Conservation (phyloP, 257 asterid genomes). For the Gardenia jasminoides region DNA sequence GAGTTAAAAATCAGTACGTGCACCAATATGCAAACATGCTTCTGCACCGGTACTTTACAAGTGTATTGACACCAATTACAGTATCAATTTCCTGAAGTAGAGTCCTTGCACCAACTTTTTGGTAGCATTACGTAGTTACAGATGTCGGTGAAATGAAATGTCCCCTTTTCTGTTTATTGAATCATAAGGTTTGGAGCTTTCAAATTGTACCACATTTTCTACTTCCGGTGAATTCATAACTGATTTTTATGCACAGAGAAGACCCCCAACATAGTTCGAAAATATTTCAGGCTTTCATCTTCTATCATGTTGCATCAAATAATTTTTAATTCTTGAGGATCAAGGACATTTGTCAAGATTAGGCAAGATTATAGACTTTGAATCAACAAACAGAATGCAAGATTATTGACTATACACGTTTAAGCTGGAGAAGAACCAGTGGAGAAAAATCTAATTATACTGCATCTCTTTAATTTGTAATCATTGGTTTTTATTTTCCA, state of each 20-base stretch:
- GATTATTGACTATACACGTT: not conserved
- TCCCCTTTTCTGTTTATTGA: not conserved
- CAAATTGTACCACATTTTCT: not conserved
- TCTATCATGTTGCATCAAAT: not conserved
- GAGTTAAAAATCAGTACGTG: too few relatives aligned
- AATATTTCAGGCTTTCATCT: not conserved
- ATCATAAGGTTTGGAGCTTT: not conserved
- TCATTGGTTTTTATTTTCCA: not conserved
- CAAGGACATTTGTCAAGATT: not conserved
- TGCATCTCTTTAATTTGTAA: not conserved
- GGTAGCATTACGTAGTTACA: not conserved
- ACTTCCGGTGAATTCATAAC: not conserved
- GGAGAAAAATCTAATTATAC: not conserved
- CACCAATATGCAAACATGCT: not conserved
- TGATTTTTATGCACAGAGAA: not conserved
- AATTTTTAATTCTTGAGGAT: not conserved
- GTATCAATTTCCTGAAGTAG: not conserved
- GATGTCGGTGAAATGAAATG: not conserved
- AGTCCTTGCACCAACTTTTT: not conserved
- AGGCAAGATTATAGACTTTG: not conserved
- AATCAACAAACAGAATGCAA: too few relatives aligned
- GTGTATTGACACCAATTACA: not conserved
- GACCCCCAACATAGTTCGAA: too few relatives aligned
- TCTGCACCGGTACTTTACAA: not conserved
- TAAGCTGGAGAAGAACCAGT: not conserved